Conservation (phyloP, 345 rosid genomes). For the Bretschneidera sinensis region DNA sequence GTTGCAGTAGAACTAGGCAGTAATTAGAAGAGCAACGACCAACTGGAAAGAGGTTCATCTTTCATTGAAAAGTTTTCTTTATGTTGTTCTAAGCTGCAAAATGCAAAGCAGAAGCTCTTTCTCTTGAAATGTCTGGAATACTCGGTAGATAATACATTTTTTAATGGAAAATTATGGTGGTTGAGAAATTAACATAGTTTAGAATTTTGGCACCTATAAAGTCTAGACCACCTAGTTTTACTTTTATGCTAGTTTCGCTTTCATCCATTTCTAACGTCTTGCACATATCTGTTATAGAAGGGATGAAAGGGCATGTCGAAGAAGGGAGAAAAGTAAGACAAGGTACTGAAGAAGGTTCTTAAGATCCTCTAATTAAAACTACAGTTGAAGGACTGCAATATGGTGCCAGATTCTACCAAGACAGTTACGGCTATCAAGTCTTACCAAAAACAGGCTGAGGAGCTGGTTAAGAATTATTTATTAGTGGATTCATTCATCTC, state of each 20-base stretch:
- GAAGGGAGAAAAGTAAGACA: conserved; percentile 14
- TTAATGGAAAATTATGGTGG: background rate
- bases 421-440: conserved; percentile 53
- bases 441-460: conserved; percentile 62
- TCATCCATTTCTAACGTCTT: no score
- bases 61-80: background rate
- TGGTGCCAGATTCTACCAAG: conserved; percentile 26
- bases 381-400: conserved; percentile 16
- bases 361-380: background rate
- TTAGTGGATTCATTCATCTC: conserved; percentile 64
- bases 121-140: background rate
- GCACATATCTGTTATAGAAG: background rate
- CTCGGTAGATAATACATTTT: background rate
- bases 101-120: background rate
- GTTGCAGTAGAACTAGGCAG: no score
- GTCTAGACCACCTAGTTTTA: background rate
- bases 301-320: conserved; percentile 14
- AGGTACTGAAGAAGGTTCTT: no score
- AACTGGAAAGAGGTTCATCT: no score
- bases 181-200: background rate
- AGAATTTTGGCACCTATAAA: background rate
- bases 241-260: no score
- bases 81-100: background rate
- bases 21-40: no score
- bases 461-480: conserved; percentile 54